phyloP scores from a whole-genome alignment of 179 eudicot species.

The Patellifolia procumbens region DNA sequence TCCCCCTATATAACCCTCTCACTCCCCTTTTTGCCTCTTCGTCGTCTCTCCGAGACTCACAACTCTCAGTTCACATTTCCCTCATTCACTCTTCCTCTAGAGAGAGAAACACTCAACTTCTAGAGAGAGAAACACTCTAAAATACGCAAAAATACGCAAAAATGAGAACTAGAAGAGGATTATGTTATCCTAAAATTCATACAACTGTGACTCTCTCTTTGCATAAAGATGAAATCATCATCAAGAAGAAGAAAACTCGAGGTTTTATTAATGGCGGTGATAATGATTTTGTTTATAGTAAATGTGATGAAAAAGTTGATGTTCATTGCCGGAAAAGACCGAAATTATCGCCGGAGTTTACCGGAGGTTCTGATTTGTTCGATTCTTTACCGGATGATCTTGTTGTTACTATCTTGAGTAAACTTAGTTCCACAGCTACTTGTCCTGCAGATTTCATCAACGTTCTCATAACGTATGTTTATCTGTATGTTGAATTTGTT shows the following conservation, averaged over 20 bases:
- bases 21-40: constrained; percentile 8
- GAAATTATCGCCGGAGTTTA: too few relatives aligned
- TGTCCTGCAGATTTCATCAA: constrained; percentile 62
- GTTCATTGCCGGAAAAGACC: too few relatives aligned
- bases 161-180: constrained; percentile 68
- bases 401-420: too few relatives aligned
- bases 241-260: neutral
- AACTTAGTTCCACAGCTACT: constrained; percentile 28
- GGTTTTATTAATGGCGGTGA: constrained; percentile 41
- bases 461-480: constrained; percentile 55
- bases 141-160: constrained; percentile 13
- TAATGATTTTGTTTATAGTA: constrained; percentile 27
- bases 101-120: neutral
- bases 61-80: too few relatives aligned
- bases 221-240: neutral
- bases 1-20: constrained; percentile 19
- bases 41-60: constrained; percentile 16
- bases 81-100: neutral
- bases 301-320: too few relatives aligned
- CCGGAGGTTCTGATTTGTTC: too few relatives aligned
- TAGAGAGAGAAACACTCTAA: neutral
- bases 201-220: constrained; percentile 11
- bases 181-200: constrained; percentile 36
- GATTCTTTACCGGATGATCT: neutral
- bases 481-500: neutral